These are phyloP conservation scores for Moricandia moricandioides DNA, from an alignment of 345 rosid genomes.

Conservation along the genomic window DNA sequence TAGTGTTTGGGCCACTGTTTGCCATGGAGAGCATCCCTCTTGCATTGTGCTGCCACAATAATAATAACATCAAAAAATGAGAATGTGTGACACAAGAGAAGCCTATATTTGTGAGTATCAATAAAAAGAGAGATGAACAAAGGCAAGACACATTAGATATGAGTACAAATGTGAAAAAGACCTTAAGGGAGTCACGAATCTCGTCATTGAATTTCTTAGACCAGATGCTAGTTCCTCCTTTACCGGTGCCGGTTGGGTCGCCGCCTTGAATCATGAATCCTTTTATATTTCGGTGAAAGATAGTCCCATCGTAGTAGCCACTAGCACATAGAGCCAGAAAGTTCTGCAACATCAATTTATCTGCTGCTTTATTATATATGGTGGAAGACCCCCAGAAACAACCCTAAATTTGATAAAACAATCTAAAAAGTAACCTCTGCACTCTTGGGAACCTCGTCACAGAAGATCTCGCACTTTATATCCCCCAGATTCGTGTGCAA, in stretches of 20 bases:
- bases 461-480: constrained; percentile 92
- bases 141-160: not conserved
- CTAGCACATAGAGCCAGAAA: constrained; percentile 94
- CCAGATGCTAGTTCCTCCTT: constrained; percentile 98
- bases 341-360: constrained; percentile 57
- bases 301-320: constrained; percentile 84
- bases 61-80: not conserved
- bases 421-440: constrained; percentile 58
- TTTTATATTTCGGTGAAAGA: constrained; percentile 88
- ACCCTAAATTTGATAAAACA: too few relatives aligned
- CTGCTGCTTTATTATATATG: too few relatives aligned
- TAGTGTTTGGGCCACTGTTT: constrained; percentile 95
- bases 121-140: too few relatives aligned
- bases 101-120: not conserved
- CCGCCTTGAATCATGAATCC: constrained; percentile 99
- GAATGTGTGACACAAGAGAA: not conserved
- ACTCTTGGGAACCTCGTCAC: constrained; percentile 90
- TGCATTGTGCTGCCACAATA: constrained; percentile 69
- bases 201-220: constrained; percentile 97
- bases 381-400: too few relatives aligned
- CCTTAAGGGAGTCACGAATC: constrained; percentile 97
- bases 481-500: constrained; percentile 96
- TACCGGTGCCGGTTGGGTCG: constrained; percentile 93
- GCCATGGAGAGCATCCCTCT: constrained; percentile 96
- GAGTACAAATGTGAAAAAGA: constrained; percentile 12